phyloP scores from a whole-genome alignment of 345 rosid genomes.

The Gossypium turneri region DNA sequence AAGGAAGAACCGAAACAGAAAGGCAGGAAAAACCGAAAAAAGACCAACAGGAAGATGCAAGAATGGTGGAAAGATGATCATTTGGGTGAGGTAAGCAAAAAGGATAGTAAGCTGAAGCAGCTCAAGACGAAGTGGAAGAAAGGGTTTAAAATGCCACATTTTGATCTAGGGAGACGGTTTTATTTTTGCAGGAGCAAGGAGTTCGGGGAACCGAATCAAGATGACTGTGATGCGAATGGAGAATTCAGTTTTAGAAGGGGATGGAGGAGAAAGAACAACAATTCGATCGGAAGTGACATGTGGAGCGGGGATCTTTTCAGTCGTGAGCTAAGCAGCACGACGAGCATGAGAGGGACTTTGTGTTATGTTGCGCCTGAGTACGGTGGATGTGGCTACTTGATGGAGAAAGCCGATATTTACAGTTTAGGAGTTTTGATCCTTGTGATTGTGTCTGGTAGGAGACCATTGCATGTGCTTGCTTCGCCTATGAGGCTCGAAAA shows the following conservation, averaged over 20 bases:
- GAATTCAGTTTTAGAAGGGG: constrained; percentile 95
- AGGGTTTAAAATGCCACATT: constrained; percentile 51
- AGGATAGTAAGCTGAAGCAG: constrained; percentile 32
- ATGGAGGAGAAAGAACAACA: constrained; percentile 51
- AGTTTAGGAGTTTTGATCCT: constrained; percentile 91
- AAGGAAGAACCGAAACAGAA: constrained; percentile 39
- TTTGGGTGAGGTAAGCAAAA: constrained; percentile 56
- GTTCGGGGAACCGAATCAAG: constrained; percentile 34
- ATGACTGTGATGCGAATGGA: constrained; percentile 45
- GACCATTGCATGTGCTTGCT: constrained; percentile 89
- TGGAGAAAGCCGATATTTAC: constrained; percentile 97
- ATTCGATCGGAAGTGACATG: constrained; percentile 74
- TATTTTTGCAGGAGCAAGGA: constrained; percentile 41
- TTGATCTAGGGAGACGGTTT: constrained; percentile 42
- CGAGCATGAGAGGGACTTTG: constrained; percentile 97
- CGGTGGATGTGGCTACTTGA: constrained; percentile 77
- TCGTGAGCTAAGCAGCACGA: constrained; percentile 95
- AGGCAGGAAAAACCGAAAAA: constrained; percentile 38
- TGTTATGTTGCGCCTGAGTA: constrained; percentile 96
- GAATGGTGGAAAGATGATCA: constrained; percentile 99
- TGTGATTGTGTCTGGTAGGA: constrained; percentile 84
- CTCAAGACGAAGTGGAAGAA: constrained; percentile 60
- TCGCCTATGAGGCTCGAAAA: constrained; percentile 97
- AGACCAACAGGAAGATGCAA: constrained; percentile 73
- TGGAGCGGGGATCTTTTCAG: constrained; percentile 96